These are phyloP conservation scores for Agarophyton chilense DNA, from an alignment of 23 red algal species.

Conservation along the genomic window DNA sequence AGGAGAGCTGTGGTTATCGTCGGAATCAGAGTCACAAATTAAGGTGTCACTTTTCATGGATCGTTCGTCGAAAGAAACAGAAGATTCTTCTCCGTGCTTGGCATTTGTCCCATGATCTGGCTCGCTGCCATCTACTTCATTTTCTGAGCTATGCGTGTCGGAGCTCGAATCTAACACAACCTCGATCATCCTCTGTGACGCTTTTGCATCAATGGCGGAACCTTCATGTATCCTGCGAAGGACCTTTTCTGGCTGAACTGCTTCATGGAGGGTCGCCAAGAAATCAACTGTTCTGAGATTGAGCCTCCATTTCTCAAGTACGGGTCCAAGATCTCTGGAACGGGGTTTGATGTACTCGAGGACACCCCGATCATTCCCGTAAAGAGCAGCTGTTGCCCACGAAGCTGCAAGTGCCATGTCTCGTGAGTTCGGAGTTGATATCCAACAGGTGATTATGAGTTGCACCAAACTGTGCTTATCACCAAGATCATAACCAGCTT, in stretches of 20 bases:
- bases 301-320: neutral
- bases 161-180: neutral
- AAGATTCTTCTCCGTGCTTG: neutral
- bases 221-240: neutral
- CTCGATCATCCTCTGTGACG: neutral
- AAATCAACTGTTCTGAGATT: neutral
- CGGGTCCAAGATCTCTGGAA: neutral
- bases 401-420: slow-evolving; percentile 7
- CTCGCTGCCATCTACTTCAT: neutral
- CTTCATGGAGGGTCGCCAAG: neutral
- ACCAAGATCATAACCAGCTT: slow-evolving; percentile 26
- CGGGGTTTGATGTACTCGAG: neutral
- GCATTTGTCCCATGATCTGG: neutral
- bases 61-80: neutral
- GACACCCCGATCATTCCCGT: neutral
- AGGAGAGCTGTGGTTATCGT: neutral
- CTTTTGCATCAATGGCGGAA: neutral
- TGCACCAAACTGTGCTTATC: neutral
- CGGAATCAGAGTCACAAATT: slow-evolving; percentile 1
- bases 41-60: neutral
- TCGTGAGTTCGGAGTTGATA: neutral
- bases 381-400: slow-evolving; percentile 22
- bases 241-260: neutral
- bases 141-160: neutral
- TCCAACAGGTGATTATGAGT: neutral